These are phyloP conservation scores for Didymella pinodella DNA, from an alignment of 2,329 filamentous ascomycete genomes.

Conservation along the genomic window DNA sequence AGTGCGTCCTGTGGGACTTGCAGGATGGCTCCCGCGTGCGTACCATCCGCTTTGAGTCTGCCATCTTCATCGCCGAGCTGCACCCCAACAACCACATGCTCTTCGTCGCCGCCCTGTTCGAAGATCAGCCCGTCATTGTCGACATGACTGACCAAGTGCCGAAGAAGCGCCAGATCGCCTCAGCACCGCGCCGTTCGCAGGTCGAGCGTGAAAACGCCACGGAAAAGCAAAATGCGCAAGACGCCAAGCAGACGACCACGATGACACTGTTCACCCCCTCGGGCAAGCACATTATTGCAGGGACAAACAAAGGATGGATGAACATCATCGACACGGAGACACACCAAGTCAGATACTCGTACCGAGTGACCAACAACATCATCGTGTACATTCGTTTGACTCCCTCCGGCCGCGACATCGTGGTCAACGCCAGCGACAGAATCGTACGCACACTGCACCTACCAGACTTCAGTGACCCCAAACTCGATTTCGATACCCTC, in stretches of 20 bases:
- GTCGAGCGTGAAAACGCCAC: slow-evolving; percentile 74
- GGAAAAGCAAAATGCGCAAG: slow-evolving; percentile 88
- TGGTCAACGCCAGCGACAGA: slow-evolving; percentile 92
- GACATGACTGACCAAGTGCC: slow-evolving; percentile 76
- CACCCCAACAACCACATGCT: slow-evolving; percentile 87
- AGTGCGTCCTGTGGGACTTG: slow-evolving; percentile 94
- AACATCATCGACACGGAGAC: slow-evolving; percentile 91
- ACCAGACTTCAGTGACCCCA: slow-evolving; percentile 70
- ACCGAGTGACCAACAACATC: slow-evolving; percentile 84
- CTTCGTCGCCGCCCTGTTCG: slow-evolving; percentile 91
- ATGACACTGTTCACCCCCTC: slow-evolving; percentile 86
- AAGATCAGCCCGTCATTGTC: slow-evolving; percentile 89
- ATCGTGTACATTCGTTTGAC: slow-evolving; percentile 89
- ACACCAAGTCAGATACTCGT: slow-evolving; percentile 85
- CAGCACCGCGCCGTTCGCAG: slow-evolving; percentile 77
- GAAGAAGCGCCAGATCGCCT: slow-evolving; percentile 79
- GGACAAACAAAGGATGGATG: slow-evolving; percentile 93
- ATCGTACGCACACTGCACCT: slow-evolving; percentile 93
- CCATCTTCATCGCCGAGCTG: slow-evolving; percentile 94
- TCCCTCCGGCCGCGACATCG: slow-evolving; percentile 81
- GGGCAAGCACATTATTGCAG: slow-evolving; percentile 88
- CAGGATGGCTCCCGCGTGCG: slow-evolving; percentile 75
- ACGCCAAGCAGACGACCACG: slow-evolving; percentile 94
- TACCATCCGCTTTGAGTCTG: slow-evolving; percentile 88
- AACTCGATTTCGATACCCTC: slow-evolving; percentile 83